Evolutionary conservation across 768 basidiomycete genomes (phyloP).

Genomic region (Lanmaoa pseudosensibilis): DNA sequence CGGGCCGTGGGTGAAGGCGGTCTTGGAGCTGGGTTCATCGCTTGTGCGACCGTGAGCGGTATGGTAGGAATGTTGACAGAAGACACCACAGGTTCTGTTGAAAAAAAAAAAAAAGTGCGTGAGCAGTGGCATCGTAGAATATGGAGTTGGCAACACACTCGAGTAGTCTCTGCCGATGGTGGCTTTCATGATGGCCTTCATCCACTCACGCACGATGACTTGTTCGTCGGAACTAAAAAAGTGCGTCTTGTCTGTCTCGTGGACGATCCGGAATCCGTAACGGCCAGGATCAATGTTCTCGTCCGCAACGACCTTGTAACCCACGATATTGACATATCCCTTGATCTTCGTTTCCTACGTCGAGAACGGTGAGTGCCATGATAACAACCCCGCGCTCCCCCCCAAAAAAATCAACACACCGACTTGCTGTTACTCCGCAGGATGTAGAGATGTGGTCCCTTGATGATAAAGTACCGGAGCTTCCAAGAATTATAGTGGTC

Average conservation of each 20-base stretch:
- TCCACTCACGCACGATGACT: slow-evolving; percentile 87
- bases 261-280: slow-evolving; percentile 94
- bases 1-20: slow-evolving; percentile 90
- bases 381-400: neutral
- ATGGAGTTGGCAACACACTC: slow-evolving; percentile 52
- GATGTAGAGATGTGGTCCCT: slow-evolving; percentile 89
- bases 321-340: slow-evolving; percentile 89
- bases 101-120: slow-evolving; percentile 1
- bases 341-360: slow-evolving; percentile 89
- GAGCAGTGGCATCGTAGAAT: neutral
- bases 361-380: neutral
- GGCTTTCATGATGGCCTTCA: slow-evolving; percentile 99
- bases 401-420: slow-evolving; percentile 16
- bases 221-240: slow-evolving; percentile 93
- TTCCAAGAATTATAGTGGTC: slow-evolving; percentile 96
- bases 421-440: slow-evolving; percentile 71
- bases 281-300: slow-evolving; percentile 89
- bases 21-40: slow-evolving; percentile 93
- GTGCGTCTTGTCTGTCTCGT: slow-evolving; percentile 84
- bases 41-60: slow-evolving; percentile 89
- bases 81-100: slow-evolving; percentile 85
- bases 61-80: slow-evolving; percentile 97
- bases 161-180: slow-evolving; percentile 94
- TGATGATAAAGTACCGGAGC: slow-evolving; percentile 84
- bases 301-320: slow-evolving; percentile 92